These are phyloP conservation scores for Rhodomyrtus psidioides DNA, from an alignment of 441 rosid genomes.

Conservation along the genomic window DNA sequence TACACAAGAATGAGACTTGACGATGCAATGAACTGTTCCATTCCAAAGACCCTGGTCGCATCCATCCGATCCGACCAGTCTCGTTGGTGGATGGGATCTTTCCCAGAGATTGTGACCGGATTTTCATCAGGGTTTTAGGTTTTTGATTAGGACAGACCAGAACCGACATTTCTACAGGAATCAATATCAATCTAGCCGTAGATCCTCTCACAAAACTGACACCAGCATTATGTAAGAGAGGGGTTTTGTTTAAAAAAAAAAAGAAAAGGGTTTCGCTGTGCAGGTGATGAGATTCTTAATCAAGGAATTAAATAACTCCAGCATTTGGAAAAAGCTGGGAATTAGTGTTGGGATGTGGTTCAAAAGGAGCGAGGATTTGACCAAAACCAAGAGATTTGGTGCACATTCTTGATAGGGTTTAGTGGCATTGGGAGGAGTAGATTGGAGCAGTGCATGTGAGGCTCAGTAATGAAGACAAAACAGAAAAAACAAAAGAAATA, in stretches of 20 bases:
- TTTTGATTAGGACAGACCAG: neutral
- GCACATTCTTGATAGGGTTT: neutral
- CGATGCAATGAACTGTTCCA: neutral
- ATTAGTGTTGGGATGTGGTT: neutral
- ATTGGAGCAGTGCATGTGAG: conserved; percentile 3
- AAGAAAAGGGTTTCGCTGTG: neutral
- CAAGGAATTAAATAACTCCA: neutral
- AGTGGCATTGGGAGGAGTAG: neutral
- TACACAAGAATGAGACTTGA: neutral
- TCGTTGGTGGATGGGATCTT: neutral
- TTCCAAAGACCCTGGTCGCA: neutral
- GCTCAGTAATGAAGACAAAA: neutral
- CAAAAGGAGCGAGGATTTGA: neutral
- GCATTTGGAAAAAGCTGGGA: neutral
- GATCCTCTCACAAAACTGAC: neutral
- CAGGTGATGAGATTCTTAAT: neutral
- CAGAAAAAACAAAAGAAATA: neutral
- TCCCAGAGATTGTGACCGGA: neutral
- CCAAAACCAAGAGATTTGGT: neutral
- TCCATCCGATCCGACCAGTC: neutral
- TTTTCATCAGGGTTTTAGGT: neutral
- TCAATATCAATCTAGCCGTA: neutral
- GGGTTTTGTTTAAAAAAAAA: neutral
- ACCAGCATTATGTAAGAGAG: neutral
- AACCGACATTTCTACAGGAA: neutral